Evolutionary conservation across 129 eudicot genomes (phyloP), one percentile per base, ranked within the genome.

Genomic region (Flaveria brownii): DNA sequence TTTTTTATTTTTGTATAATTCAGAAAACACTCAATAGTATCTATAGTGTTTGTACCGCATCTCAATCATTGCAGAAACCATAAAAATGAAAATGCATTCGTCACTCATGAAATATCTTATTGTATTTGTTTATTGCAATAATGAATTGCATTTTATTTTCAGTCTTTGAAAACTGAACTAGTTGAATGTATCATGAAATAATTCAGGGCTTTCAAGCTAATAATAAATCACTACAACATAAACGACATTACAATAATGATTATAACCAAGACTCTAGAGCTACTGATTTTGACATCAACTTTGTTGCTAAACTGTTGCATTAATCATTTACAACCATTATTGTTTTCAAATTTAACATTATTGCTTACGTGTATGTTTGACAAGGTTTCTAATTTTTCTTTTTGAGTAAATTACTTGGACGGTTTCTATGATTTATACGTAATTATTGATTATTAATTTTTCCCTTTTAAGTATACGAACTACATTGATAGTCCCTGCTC

Each of bases 211-310:
- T 55, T 55, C 25, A 55, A 55, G 68, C 42, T 25, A 28, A 61
- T 12, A 9, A 23, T 9, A 25, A 60, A 23, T 60, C 36, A 47
- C 12, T 10, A 23, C 33, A 59, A 59, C 42, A 66, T 18, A 51
- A 9, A 66, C 73, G 56, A 36, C 74, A 63, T 66, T 67, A 66
- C 55, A 51, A 50, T 8, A 30, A 64, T 49, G 65, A 50, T 50
- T 47, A 23, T 49, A 75, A 2, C n/a, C 18, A 46, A 63, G 79
- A 75, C 72, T 30, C 42, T 47, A 33, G 66, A 64, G 36, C 41
- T 41, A 43, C 41, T 75, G 71, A 64, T 64, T 64, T 47, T 75
- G 64, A 75, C 73, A 50, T 26, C 36, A 49, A 18, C 50, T 36
- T 17, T 49, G 63, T 13, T 64, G 12, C 39, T 9, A 46, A 10